phyloP scores from a whole-genome alignment of 768 basidiomycete species.

The Auricularia heimuer region DNA sequence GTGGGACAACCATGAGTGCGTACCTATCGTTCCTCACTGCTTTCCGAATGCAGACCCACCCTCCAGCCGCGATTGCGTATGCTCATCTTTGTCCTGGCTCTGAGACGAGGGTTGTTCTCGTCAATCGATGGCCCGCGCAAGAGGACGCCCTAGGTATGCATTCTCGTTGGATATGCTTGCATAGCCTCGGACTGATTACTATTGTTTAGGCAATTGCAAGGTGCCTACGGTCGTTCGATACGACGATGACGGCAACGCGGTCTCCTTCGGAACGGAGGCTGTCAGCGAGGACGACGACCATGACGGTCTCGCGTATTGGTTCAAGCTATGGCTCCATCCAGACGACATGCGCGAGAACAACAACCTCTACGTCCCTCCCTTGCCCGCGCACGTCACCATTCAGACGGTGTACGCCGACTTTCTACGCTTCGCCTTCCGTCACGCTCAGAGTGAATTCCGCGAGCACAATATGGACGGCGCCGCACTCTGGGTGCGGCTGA shows the following conservation, averaged over 20 bases:
- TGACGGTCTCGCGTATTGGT: not conserved
- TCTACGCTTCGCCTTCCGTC: not conserved
- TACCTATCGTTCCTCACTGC: no score
- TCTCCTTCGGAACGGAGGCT: constrained; percentile 1
- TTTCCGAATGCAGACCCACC: not conserved
- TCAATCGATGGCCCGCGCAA: constrained; percentile 3
- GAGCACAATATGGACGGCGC: not conserved
- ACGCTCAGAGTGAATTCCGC: not conserved
- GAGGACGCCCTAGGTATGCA: not conserved
- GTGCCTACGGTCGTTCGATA: constrained; percentile 3
- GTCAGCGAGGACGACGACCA: not conserved
- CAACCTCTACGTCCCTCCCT: constrained; percentile 1
- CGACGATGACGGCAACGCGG: not conserved
- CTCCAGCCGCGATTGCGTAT: constrained; percentile 3
- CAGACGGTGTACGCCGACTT: constrained; percentile 5
- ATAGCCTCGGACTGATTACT: not conserved
- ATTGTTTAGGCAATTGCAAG: not conserved
- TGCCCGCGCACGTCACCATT: constrained; percentile 2
- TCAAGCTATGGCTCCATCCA: not conserved
- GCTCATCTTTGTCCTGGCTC: not conserved
- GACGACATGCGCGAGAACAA: not conserved
- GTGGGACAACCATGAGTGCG: constrained; percentile 3
- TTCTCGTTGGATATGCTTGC: not conserved
- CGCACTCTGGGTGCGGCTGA: not conserved
- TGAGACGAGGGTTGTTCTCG: not conserved